Percentiles rank a stretch among this genome's conserved stretches.
phyloP scores from a whole-genome alignment of 2,329 filamentous ascomycete species.

The Didymosphaeria variabile region DNA sequence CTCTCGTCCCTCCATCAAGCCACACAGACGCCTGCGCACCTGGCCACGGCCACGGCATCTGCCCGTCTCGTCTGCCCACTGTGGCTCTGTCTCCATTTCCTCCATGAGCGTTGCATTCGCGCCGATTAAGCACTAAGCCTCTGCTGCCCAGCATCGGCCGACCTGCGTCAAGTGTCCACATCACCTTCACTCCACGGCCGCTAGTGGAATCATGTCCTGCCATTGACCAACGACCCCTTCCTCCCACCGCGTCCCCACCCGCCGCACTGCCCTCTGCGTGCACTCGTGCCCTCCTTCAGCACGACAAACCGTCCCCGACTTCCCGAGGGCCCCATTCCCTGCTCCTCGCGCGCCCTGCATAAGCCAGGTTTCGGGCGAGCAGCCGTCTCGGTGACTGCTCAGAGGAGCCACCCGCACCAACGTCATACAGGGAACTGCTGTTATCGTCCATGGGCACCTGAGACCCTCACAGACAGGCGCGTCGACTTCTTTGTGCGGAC shows the following conservation, averaged over 20 bases:
- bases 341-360: slow-evolving; percentile 4
- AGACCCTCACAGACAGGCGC: slow-evolving; percentile 10
- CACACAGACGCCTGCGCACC: background rate
- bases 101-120: background rate
- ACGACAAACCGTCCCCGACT: background rate
- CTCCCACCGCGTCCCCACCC: background rate
- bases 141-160: slow-evolving; percentile 1
- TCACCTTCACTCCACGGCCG: background rate
- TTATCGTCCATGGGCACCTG: slow-evolving; percentile 33
- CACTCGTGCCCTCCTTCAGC: background rate
- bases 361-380: background rate
- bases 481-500: slow-evolving; percentile 20
- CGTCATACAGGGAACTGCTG: slow-evolving; percentile 15
- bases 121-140: background rate
- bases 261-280: background rate
- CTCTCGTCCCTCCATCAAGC: slow-evolving; percentile 10
- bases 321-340: background rate
- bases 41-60: background rate
- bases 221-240: slow-evolving; percentile 2
- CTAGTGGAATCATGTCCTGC: slow-evolving; percentile 5
- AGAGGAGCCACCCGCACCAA: slow-evolving; percentile 7
- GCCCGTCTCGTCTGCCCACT: slow-evolving; percentile 1
- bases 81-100: slow-evolving; percentile 4
- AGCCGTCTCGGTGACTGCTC: background rate
- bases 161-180: background rate